Evolutionary conservation across 352 stramenopile species (phyloP), one percentile per base, ranked within the genome.

Genomic region (Elongisporangium senticosum): DNA sequence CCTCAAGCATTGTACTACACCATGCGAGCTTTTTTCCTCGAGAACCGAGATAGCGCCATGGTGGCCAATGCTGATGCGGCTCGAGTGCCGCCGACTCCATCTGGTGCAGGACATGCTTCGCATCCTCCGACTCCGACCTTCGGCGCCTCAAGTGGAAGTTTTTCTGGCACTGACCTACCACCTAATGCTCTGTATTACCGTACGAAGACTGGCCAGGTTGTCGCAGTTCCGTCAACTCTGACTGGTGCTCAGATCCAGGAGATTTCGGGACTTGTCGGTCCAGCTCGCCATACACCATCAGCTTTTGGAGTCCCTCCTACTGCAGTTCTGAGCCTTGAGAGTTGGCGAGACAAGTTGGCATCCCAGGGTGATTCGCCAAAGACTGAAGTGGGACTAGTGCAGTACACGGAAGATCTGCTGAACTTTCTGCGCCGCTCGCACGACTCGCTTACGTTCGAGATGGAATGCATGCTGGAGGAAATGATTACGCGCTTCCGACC

Each of bases 391-490:
- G 86, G 83, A 1, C 81, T 87, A 2, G 81, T 95, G 22, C 85
- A 95, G 70, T 95, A 94, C 71, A 94, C 89, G 3, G 90, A 97
- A 28, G 90, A 97, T 39, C 61, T 99, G 37, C 96, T 99, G 69
- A 98, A 96, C 47, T 97, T 96, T 57, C 72, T 99, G 21, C 98
- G 73, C 74, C 88, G 93, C 68, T 87, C 83, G 59, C 89, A 90
- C 64, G 82, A 93, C 58, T 80, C 85, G 21, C 73, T 97, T 49
- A 96, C 83, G 51, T 96, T 96, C 65, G 92, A 98, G 67, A 96
- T 99, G 77, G 97, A 99, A 78, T 95, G 89, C 28, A 98, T 99
- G 71, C 74, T 99, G 28, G 97, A 99, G 75, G 96, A 99, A 65
- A 87, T 99, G 64, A 99, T 99, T 67, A 95, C 97, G 5, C 93